Percentiles rank a stretch among this genome's conserved stretches.
phyloP scores from a whole-genome alignment of 2,329 filamentous ascomycete species.

The Cucurbitaria berberidis region DNA sequence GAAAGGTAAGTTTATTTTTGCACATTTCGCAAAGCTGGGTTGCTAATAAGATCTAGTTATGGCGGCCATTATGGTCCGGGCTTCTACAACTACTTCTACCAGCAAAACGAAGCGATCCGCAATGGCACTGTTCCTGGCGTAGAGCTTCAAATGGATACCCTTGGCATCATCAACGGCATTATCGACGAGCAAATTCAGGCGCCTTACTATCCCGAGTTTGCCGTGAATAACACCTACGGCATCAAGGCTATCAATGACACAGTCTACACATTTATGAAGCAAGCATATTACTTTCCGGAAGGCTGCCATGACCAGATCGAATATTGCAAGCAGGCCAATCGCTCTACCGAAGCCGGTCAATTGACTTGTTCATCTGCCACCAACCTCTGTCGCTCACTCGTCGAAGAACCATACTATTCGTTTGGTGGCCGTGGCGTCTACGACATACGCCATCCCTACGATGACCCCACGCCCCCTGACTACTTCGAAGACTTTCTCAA shows the following conservation, averaged over 20 bases:
- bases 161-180: constrained; percentile 63
- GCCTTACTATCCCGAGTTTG: constrained; percentile 56
- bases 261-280: constrained; percentile 53
- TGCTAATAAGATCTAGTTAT: constrained; percentile 26
- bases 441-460: constrained; percentile 59
- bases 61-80: constrained; percentile 59
- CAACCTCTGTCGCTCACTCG: constrained; percentile 51
- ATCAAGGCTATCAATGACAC: constrained; percentile 57
- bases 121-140: constrained; percentile 57
- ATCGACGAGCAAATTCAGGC: constrained; percentile 59
- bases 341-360: constrained; percentile 35
- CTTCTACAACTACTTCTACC: constrained; percentile 64
- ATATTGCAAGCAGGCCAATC: constrained; percentile 50
- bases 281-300: constrained; percentile 53
- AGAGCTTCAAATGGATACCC: constrained; percentile 59
- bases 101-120: constrained; percentile 60
- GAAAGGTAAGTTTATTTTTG: constrained; percentile 40
- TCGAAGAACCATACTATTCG: constrained; percentile 53
- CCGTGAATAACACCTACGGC: constrained; percentile 63
- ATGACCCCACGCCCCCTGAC: constrained; percentile 60
- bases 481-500: constrained; percentile 61
- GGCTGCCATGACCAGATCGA: constrained; percentile 61
- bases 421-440: constrained; percentile 58
- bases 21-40: not conserved
- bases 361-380: constrained; percentile 47